Base-by-base conservation (phyloP, 176 grass and related monocot species). In the Stipa capillata region DNA sequence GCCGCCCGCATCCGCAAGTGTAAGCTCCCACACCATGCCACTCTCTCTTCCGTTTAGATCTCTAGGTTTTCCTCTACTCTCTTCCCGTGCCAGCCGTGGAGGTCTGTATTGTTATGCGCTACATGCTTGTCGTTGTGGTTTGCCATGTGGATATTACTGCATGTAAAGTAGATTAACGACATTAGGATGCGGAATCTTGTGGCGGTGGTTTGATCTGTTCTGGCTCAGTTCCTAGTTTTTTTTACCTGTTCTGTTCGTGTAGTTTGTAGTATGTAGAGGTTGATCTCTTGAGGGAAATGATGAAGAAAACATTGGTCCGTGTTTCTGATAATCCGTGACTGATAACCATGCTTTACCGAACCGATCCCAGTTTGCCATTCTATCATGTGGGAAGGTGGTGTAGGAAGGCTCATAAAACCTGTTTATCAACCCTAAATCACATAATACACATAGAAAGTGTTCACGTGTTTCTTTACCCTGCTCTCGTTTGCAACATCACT, bases 1-100 rank as follows among this genome's bases (percentile, higher is more conserved):
- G 85, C 94, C 23, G 89, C 88, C 35, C 89, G 94, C 86, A 97
- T 97, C 89, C 94, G 94, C 87, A 97, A 97, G 85, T 97, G 94
- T 97, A 89, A 77, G 72, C 44, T 20, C 1, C n/a, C 2, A 18
- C 5, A 49, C 39, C 2, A 15, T 4, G 0, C 7, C 7, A 5
- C 50, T 2, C 2, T 5, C 55, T 6, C 34, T 36, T 5, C 8
- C 16, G 0, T 11, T 34, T 16, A 17, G 25, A 71, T 2, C n/a
- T 25, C 34, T 37, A 56, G 44, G 61, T 60, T 53, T 31, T 1
- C 32, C 4, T 20, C 11, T 51, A 31, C 21, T 41, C 5, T 10
- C 5, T 12, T 4, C 1, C 41, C 0, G 7, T 63, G 59, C 14
- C 12, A 61, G 58, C 27, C 40, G 23, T 1, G 7, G 4, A 16